A percentile compares a stretch with the other conserved stretches of the same genome.
These are phyloP conservation scores for Lotmaria passim DNA, from an alignment of 208 protist genomes.

Conservation along the genomic window DNA sequence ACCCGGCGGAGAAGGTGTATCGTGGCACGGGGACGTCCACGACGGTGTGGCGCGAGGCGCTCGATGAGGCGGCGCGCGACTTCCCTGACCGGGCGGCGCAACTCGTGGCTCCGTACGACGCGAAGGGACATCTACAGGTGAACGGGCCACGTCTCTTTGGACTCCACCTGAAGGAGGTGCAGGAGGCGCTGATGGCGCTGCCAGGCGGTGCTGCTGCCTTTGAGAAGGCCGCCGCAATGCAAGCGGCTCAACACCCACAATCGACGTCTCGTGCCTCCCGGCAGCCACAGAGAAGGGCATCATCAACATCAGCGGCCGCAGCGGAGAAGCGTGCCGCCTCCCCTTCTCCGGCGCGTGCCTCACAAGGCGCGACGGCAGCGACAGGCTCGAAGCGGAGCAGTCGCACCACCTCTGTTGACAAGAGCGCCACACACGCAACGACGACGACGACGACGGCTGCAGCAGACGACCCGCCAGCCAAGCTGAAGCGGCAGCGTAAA, in stretches of 20 bases:
- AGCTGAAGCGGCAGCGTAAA: constrained; percentile 5
- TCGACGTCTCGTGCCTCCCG: no score
- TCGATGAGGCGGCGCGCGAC: constrained; percentile 52
- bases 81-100: constrained; percentile 42
- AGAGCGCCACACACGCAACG: not conserved
- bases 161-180: constrained; percentile 39
- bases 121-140: constrained; percentile 23
- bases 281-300: no score
- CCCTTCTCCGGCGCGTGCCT: not conserved
- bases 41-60: constrained; percentile 56
- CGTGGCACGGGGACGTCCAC: constrained; percentile 29
- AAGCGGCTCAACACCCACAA: no score
- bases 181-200: constrained; percentile 37
- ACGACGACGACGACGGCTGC: not conserved
- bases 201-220: constrained; percentile 37
- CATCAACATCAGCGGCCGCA: not conserved
- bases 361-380: not conserved
- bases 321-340: constrained; percentile 8
- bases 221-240: not conserved
- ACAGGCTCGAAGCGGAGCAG: constrained; percentile 4
- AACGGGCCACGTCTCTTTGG: constrained; percentile 48
- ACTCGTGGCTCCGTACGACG: not conserved
- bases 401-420: constrained; percentile 2
- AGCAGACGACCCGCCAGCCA: not conserved
- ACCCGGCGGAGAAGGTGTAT: constrained; percentile 45